These are phyloP conservation scores for Globisporangium canariense DNA, from an alignment of 352 stramenopile species.

Conservation along the genomic window DNA sequence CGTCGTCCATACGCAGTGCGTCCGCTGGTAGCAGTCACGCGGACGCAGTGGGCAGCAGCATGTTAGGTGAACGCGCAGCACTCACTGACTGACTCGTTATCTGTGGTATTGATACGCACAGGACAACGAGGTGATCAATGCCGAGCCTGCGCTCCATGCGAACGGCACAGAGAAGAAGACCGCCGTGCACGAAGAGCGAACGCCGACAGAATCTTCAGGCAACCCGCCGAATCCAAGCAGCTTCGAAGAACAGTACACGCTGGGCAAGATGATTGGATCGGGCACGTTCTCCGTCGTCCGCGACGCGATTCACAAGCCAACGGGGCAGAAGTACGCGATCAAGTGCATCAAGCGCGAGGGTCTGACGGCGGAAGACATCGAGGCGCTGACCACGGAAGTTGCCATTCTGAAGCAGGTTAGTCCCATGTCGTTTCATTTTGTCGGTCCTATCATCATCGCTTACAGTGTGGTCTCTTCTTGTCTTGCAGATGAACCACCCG, in stretches of 20 bases:
- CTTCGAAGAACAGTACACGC: slow-evolving; percentile 82
- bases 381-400: slow-evolving; percentile 84
- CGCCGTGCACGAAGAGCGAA: slow-evolving; percentile 20
- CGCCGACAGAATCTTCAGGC: slow-evolving; percentile 8
- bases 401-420: slow-evolving; percentile 81
- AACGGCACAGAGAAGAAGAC: slow-evolving; percentile 32
- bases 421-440: neutral
- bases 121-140: slow-evolving; percentile 35
- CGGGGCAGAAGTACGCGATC: slow-evolving; percentile 84
- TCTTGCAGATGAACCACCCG: slow-evolving; percentile 82
- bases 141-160: slow-evolving; percentile 31
- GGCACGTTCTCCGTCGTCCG: slow-evolving; percentile 90
- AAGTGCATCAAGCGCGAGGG: slow-evolving; percentile 91
- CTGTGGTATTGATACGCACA: slow-evolving; percentile 17
- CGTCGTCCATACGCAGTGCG: neutral
- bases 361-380: slow-evolving; percentile 80
- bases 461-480: neutral
- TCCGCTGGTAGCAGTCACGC: neutral
- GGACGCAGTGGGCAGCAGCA: neutral
- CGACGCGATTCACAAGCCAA: slow-evolving; percentile 78
- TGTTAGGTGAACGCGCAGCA: neutral
- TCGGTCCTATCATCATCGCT: neutral
- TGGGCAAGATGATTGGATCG: slow-evolving; percentile 87
- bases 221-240: slow-evolving; percentile 52
- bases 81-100: slow-evolving; percentile 1